A percentile compares a stretch with the other conserved stretches of the same genome.
Evolutionary conservation across 1,139 yeast species (phyloP).

Genomic region (Debaryomyces singareniensis): DNA sequence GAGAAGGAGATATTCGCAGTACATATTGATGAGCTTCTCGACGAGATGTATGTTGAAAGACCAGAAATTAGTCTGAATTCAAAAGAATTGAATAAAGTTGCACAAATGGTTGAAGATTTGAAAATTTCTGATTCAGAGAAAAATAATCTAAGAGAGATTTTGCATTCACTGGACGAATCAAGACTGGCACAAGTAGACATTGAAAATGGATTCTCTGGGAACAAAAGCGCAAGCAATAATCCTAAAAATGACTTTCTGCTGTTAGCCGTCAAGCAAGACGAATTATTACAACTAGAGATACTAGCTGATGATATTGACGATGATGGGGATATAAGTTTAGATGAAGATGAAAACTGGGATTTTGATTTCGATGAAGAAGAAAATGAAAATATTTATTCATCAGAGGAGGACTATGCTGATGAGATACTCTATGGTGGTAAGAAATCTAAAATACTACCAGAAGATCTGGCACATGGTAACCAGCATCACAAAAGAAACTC

Average conservation of each 20-base stretch:
- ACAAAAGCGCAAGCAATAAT: constrained; percentile 1
- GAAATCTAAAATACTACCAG: not conserved
- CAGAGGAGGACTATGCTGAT: constrained; percentile 8
- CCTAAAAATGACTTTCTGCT: no score
- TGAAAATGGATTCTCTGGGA: not conserved
- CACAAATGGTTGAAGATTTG: constrained; percentile 24
- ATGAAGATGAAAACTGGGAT: constrained; percentile 27
- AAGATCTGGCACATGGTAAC: not conserved
- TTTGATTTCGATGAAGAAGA: constrained; percentile 34
- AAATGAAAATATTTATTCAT: constrained; percentile 19
- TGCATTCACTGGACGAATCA: constrained; percentile 6
- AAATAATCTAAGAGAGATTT: constrained; percentile 30
- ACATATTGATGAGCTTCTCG: no score
- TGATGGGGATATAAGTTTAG: constrained; percentile 26
- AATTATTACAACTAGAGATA: constrained; percentile 33
- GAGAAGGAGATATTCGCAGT: no score
- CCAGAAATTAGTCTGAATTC: no score
- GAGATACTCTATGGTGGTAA: constrained; percentile 17
- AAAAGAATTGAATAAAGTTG: no score
- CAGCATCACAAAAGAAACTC: constrained; percentile 7
- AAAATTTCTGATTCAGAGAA: constrained; percentile 48
- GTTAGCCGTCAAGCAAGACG: constrained; percentile 16
- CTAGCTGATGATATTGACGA: constrained; percentile 45
- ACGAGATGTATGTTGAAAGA: no score
- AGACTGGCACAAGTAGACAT: constrained; percentile 1